Evolutionary conservation across 352 stramenopile genomes (phyloP).

Genomic region (Phytophthora multivora): DNA sequence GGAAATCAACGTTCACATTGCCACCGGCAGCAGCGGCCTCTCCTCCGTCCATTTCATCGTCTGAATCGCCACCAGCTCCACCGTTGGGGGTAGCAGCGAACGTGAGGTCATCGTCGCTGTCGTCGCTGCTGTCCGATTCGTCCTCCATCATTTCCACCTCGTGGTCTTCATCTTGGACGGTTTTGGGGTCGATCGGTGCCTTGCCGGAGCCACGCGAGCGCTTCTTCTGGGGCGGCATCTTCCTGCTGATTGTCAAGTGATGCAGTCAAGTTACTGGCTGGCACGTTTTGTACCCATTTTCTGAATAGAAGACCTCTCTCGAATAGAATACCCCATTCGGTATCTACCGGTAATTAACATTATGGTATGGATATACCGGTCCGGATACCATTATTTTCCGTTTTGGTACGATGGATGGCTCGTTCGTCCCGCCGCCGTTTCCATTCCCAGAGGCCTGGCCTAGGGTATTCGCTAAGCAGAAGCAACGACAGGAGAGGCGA

Average conservation of each 20-base stretch:
- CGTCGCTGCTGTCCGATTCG: conserved; percentile 45
- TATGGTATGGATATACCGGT: too few species aligned
- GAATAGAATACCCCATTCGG: not conserved
- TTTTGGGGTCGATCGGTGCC: conserved; percentile 20
- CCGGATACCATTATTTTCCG: too few species aligned
- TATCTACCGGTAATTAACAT: conserved; percentile 4
- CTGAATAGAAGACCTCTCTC: conserved; percentile 1
- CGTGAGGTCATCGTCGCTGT: conserved; percentile 67
- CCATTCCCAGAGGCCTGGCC: conserved; percentile 78
- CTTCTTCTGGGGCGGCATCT: conserved; percentile 45
- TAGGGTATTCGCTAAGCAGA: conserved; percentile 41
- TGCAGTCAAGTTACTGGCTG: conserved; percentile 3
- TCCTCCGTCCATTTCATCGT: conserved; percentile 65
- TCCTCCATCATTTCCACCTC: conserved; percentile 62
- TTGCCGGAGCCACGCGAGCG: conserved; percentile 31
- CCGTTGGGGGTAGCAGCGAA: conserved; percentile 42
- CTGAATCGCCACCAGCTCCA: conserved; percentile 50
- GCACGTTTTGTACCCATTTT: conserved; percentile 8
- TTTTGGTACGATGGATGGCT: conserved; percentile 40
- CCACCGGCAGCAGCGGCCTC: conserved; percentile 35
- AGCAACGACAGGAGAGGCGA: conserved; percentile 23
- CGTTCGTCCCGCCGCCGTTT: conserved; percentile 75
- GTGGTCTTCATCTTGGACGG: conserved; percentile 11
- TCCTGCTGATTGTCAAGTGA: conserved; percentile 11
- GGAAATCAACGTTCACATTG: conserved; percentile 80